Evolutionary conservation across 768 basidiomycete genomes (phyloP).

Genomic region (Calocybe indica): DNA sequence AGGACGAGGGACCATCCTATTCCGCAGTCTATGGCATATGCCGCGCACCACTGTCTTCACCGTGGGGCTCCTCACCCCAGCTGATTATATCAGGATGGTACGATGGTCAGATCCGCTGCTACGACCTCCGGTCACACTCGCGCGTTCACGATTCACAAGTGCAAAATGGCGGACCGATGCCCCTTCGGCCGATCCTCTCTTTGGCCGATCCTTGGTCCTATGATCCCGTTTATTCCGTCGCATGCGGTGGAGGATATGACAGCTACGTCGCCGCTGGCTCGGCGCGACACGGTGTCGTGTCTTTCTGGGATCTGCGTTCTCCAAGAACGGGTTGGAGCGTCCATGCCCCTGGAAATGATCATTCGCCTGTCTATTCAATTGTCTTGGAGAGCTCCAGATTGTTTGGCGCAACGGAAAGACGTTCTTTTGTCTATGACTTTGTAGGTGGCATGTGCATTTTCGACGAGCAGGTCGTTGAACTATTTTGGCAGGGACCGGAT

Average conservation of each 20-base stretch:
- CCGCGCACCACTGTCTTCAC: constrained; percentile 51
- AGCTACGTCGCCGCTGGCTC: constrained; percentile 71
- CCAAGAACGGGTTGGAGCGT: constrained; percentile 67
- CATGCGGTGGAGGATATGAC: constrained; percentile 64
- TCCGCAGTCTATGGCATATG: constrained; percentile 74
- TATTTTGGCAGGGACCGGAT: constrained; percentile 43
- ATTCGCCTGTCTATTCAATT: constrained; percentile 72
- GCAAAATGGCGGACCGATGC: constrained; percentile 15
- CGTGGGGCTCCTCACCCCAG: constrained; percentile 67
- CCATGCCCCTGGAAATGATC: constrained; percentile 74
- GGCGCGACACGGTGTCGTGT: constrained; percentile 70
- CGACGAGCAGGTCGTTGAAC: constrained; percentile 2
- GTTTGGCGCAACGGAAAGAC: constrained; percentile 72
- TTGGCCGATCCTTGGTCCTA: constrained; percentile 62
- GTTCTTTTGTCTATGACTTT: constrained; percentile 79
- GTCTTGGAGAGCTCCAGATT: constrained; percentile 72
- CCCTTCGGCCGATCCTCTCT: constrained; percentile 53
- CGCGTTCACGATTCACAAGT: constrained; percentile 3
- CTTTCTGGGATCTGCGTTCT: constrained; percentile 76
- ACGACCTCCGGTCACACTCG: constrained; percentile 62
- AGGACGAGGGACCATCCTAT: constrained; percentile 15
- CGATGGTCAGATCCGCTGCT: constrained; percentile 66
- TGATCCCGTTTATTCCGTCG: constrained; percentile 72
- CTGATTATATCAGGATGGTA: constrained; percentile 79
- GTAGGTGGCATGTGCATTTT: constrained; percentile 22